Evolutionary conservation across 306 rosid genomes (phyloP), one percentile per base, ranked within the genome.

Genomic region (Hippophae gyantsensis): DNA sequence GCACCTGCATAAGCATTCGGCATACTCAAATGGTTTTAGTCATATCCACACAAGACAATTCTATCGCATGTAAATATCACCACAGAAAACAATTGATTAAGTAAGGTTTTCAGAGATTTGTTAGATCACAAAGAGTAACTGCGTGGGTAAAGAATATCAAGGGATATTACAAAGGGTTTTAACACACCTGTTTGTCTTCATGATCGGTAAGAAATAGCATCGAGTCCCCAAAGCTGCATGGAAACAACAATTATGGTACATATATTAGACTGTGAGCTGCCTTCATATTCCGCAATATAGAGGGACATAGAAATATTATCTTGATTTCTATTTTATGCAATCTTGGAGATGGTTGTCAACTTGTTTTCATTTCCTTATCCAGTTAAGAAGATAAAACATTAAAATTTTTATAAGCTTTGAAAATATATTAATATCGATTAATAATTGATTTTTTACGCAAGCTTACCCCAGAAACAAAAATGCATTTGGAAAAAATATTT

Each of bases 121-220:
- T 57, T 5, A 13, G 6, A 53, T 52, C 27, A 32, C 6, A 50
- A 54, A 8, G 53, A 54, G 25, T 7, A 55, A 62, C 2, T 12
- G 13, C 6, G 56, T 6, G 10, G 41, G 23, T 43, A 44, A 56
- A 13, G 11, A 26, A 69, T 27, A 54, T 61, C 11, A 43, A 49
- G 46, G 11, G 26, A 42, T 56, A 50, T 10, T 11, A 53, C 14
- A 56, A 46, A 60, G 10, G 8, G 11, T 3, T 47, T 45, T 54
- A 46, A 50, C 59, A 48, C 43, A 43, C 99, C 99, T 86, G 95
- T 82, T 77, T 93, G 84, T 93, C 99, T 48, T 79, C 86, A 49
- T 93, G 99, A 77, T 93, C 99, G 1, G 99, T 89, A 79, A 93
- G 79, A 63, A 97, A 84, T 67, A 93, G 72, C 73, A 93, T 83